These are phyloP conservation scores for Paecilomyces dactylethromorphus DNA, from an alignment of 2,329 filamentous ascomycete genomes.

Conservation along the genomic window DNA sequence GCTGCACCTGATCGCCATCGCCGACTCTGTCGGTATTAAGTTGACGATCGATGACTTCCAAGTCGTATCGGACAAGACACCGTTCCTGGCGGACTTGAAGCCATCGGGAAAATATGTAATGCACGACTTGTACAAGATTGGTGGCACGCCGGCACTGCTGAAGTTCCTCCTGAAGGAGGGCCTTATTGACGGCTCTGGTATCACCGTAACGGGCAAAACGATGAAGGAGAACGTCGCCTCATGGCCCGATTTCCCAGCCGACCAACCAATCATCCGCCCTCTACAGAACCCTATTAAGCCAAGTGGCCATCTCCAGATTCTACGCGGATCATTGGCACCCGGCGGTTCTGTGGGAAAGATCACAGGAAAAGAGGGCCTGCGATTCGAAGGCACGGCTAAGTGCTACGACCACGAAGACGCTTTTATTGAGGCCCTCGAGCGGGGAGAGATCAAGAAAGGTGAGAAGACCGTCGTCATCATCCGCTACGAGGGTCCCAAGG, in stretches of 20 bases:
- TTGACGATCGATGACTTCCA: constrained; percentile 46
- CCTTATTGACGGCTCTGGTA: not conserved
- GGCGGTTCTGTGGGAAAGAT: constrained; percentile 63
- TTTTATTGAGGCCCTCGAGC: constrained; percentile 58
- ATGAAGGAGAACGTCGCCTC: not conserved
- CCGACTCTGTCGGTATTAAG: not conserved
- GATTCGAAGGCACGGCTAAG: constrained; percentile 58
- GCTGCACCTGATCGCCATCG: not conserved
- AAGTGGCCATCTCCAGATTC: constrained; percentile 62
- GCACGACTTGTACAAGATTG: constrained; percentile 37
- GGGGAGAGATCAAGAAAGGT: constrained; percentile 58
- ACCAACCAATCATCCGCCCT: not conserved
- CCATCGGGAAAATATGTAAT: constrained; percentile 51
- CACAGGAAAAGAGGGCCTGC: constrained; percentile 61
- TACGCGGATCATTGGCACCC: constrained; percentile 59
- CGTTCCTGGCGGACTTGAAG: constrained; percentile 64
- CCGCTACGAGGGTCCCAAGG: constrained; percentile 63
- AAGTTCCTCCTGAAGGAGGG: constrained; percentile 29
- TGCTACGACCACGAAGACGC: constrained; percentile 60
- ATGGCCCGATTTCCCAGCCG: not conserved
- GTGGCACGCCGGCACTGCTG: constrained; percentile 38
- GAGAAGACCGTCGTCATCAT: constrained; percentile 66
- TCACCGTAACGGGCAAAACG: not conserved
- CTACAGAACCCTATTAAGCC: not conserved
- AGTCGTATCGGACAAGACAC: constrained; percentile 61